Evolutionary conservation across 2,329 filamentous ascomycete species (phyloP).

Genomic region (Diaporthe amygdali): DNA sequence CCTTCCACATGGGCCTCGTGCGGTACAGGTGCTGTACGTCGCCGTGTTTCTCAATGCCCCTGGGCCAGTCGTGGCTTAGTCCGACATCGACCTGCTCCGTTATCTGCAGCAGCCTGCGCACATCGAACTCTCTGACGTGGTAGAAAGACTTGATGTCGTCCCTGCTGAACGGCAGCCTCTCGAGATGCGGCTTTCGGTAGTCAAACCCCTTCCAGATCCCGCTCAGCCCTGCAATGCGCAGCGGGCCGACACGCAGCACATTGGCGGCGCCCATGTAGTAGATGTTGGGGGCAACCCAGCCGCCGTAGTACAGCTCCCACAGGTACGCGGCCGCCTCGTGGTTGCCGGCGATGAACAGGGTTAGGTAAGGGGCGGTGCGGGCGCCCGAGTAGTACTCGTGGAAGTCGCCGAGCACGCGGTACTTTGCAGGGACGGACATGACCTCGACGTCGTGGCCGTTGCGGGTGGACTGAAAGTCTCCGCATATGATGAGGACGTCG

Average conservation of each 20-base stretch:
- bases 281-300: conserved; percentile 96
- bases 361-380: conserved; percentile 81
- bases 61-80: conserved; percentile 95
- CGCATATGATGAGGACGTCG: conserved; percentile 91
- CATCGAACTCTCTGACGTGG: conserved; percentile 87
- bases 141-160: conserved; percentile 84
- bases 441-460: conserved; percentile 87
- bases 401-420: conserved; percentile 88
- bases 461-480: conserved; percentile 86
- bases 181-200: conserved; percentile 82
- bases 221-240: conserved; percentile 88
- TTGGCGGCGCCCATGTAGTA: conserved; percentile 97
- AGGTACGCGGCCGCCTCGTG: conserved; percentile 92
- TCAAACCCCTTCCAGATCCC: conserved; percentile 95
- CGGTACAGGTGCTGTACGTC: conserved; percentile 71
- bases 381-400: conserved; percentile 89
- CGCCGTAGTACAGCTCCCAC: conserved; percentile 93
- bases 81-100: conserved; percentile 90
- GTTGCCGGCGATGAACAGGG: conserved; percentile 92
- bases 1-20: conserved; percentile 75
- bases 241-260: conserved; percentile 79
- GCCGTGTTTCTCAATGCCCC: conserved; percentile 79
- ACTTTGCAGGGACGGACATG: conserved; percentile 90
- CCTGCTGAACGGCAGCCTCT: conserved; percentile 82
- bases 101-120: conserved; percentile 85